phyloP scores from a whole-genome alignment of 768 basidiomycete genomes.

The Auriscalpium vulgare region DNA sequence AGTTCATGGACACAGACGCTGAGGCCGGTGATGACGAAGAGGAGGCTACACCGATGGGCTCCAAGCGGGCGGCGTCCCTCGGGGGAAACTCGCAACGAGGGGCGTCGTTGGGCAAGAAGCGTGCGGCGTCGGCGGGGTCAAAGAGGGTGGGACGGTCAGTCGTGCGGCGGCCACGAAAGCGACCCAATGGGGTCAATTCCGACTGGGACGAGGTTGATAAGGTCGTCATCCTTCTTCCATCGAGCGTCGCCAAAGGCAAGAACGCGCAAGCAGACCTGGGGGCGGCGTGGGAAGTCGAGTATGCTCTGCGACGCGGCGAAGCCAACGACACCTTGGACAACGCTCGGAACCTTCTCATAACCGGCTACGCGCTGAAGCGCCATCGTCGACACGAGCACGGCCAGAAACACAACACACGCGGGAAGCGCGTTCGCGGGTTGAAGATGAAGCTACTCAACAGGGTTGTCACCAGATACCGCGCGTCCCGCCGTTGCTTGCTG shows the following conservation, averaged over 20 bases:
- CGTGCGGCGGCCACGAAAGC: neutral
- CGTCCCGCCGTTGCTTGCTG: neutral
- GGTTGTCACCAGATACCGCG: neutral
- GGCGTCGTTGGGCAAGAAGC: neutral
- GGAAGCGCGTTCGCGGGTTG: neutral
- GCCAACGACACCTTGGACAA: neutral
- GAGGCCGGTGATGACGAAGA: too few species aligned
- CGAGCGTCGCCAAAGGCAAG: neutral
- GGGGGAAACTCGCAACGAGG: too few species aligned
- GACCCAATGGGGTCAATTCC: neutral
- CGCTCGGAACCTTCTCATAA: neutral
- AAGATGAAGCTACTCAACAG: neutral
- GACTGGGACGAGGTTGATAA: neutral
- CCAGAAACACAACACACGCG: neutral
- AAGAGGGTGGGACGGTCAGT: neutral
- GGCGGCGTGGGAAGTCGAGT: neutral
- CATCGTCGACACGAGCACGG: too few species aligned
- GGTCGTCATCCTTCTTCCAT: neutral
- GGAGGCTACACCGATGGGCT: too few species aligned
- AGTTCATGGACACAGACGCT: too few species aligned
- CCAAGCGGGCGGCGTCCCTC: too few species aligned
- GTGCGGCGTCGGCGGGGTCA: neutral
- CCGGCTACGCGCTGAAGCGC: neutral
- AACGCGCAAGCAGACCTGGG: neutral
- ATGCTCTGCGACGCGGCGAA: neutral